Conservation (phyloP, 257 asterid species). For the Solanum clarkiae region DNA sequence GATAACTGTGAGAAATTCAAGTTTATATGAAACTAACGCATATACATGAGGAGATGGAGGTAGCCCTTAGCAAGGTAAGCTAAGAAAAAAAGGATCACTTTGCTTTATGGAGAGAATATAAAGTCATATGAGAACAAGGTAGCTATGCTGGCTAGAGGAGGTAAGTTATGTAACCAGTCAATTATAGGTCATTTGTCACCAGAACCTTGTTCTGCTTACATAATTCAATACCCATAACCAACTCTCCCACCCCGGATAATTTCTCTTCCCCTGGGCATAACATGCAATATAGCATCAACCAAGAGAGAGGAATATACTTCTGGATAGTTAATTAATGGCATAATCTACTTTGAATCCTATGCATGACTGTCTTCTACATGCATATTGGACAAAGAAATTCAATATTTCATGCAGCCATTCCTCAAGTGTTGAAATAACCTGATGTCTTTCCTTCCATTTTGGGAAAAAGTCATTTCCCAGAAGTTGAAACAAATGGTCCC, state of each 20-base stretch:
- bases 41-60: neutral
- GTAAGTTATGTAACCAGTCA: neutral
- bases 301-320: neutral
- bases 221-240: neutral
- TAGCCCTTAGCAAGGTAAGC: neutral
- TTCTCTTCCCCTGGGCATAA: neutral
- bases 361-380: neutral
- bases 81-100: neutral
- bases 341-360: neutral
- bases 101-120: neutral
- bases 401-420: neutral
- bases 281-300: neutral
- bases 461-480: conserved; percentile 86
- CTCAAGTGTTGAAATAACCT: conserved; percentile 28
- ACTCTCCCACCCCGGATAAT: neutral
- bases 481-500: conserved; percentile 83
- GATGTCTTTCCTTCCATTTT: conserved; percentile 91
- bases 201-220: neutral
- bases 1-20: neutral
- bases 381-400: neutral
- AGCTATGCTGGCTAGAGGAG: neutral
- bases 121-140: neutral
- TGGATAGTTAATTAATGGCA: neutral
- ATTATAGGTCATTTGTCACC: neutral
- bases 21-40: neutral